A percentile compares a stretch with the other conserved stretches of the same genome.
Conservation (phyloP, 1,284 basidiomycete species). For the Lentinus polychrous region DNA sequence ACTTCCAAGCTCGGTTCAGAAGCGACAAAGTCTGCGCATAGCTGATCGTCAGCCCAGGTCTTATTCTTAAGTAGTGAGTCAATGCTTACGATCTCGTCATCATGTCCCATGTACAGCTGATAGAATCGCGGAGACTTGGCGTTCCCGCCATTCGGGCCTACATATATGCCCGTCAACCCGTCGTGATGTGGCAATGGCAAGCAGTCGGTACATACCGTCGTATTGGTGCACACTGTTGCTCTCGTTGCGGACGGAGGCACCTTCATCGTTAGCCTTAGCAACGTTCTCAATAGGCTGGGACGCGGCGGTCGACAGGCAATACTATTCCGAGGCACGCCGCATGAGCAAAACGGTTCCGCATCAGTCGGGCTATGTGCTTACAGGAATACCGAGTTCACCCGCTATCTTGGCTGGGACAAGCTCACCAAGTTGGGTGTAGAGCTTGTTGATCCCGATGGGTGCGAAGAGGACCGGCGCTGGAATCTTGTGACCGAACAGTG, state of each 20-base stretch:
- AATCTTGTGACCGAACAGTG: conserved; percentile 47
- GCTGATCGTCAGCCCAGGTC: not conserved
- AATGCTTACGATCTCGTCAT: conserved; percentile 39
- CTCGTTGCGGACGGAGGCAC: conserved; percentile 30
- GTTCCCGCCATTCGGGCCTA: conserved; percentile 29
- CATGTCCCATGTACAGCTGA: conserved; percentile 56
- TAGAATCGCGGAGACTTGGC: conserved; percentile 45
- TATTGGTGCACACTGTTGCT: conserved; percentile 32
- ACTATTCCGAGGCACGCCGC: conserved; percentile 21
- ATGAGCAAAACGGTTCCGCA: not conserved
- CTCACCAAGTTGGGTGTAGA: conserved; percentile 46
- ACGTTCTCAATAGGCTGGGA: conserved; percentile 49
- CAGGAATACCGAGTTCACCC: conserved; percentile 46
- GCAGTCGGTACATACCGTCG: conserved; percentile 12
- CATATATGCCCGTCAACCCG: not conserved
- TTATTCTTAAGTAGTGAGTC: not conserved
- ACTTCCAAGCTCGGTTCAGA: conserved; percentile 40
- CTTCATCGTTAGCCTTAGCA: conserved; percentile 39
- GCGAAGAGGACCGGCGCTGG: conserved; percentile 50
- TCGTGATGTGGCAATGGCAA: not conserved
- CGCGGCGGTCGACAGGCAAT: conserved; percentile 51
- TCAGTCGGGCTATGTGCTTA: conserved; percentile 15
- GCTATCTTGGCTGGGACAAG: conserved; percentile 49
- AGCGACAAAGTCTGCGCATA: conserved; percentile 35
- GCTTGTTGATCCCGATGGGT: conserved; percentile 54